Evolutionary conservation across 441 rosid species (phyloP).

Genomic region (Rhodomyrtus psidioides): DNA sequence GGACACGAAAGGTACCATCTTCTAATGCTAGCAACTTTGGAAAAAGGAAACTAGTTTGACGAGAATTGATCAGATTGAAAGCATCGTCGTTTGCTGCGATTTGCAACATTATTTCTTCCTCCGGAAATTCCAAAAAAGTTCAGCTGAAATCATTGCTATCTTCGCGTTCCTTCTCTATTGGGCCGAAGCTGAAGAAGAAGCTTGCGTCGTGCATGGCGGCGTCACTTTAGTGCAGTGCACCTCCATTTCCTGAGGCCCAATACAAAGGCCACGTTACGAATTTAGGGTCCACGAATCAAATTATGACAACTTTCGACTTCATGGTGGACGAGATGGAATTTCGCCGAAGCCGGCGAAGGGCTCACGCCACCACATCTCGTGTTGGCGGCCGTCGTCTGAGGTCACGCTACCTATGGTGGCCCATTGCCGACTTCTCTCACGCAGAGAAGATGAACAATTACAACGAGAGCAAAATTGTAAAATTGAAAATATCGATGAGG

Average conservation of each 20-base stretch:
- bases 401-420: too few relatives aligned
- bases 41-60: neutral
- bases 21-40: neutral
- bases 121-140: neutral
- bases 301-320: neutral
- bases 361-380: too few relatives aligned
- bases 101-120: neutral
- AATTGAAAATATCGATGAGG: too few relatives aligned
- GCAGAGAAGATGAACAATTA: too few relatives aligned
- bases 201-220: neutral
- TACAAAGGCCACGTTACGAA: neutral
- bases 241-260: neutral
- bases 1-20: neutral
- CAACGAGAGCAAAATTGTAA: too few relatives aligned
- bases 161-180: neutral
- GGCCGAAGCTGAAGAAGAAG: neutral
- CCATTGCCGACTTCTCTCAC: too few relatives aligned
- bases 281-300: neutral
- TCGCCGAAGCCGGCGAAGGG: neutral
- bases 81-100: neutral
- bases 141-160: neutral
- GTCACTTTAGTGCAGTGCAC: neutral
- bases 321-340: neutral
- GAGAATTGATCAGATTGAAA: neutral
- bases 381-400: too few relatives aligned